These are phyloP conservation scores for Pholiota molesta DNA, from an alignment of 768 basidiomycete genomes.

Conservation along the genomic window DNA sequence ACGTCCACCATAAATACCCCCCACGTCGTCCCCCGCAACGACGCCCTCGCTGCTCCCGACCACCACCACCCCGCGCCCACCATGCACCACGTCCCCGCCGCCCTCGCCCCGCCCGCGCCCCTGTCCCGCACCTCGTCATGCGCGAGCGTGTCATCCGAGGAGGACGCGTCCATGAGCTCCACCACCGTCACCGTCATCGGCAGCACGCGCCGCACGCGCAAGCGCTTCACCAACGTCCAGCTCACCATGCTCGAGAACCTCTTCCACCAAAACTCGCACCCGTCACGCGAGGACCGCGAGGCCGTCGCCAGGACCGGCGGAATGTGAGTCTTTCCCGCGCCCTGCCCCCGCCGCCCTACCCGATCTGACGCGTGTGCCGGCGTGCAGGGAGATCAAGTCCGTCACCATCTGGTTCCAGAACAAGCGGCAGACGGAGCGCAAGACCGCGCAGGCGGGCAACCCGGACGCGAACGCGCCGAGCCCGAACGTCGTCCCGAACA, in stretches of 20 bases:
- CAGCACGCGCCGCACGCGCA: conserved; percentile 61
- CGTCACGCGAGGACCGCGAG: conserved; percentile 75
- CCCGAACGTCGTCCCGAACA: conserved; percentile 33
- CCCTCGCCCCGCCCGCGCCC: conserved; percentile 17
- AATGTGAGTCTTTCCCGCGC: conserved; percentile 51
- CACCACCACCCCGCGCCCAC: conserved; percentile 11
- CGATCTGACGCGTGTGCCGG: conserved; percentile 14
- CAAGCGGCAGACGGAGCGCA: conserved; percentile 72
- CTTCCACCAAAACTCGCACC: conserved; percentile 73
- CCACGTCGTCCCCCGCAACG: conserved; percentile 13
- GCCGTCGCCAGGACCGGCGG: conserved; percentile 57
- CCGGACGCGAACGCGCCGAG: conserved; percentile 21
- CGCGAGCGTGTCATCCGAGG: conserved; percentile 51
- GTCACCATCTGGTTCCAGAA: conserved; percentile 89
- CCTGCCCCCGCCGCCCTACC: conserved; percentile 5
- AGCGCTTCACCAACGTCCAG: conserved; percentile 69
- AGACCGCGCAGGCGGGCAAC: conserved; percentile 39
- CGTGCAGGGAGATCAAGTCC: conserved; percentile 61
- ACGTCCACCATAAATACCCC: conserved; percentile 10
- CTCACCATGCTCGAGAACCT: conserved; percentile 75
- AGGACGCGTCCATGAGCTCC: conserved; percentile 43
- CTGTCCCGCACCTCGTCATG: conserved; percentile 60
- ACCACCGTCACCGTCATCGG: conserved; percentile 33
- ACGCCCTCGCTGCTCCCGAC: conserved; percentile 23
- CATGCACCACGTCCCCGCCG: conserved; percentile 4